These are phyloP conservation scores for Argentina anserina DNA, from an alignment of 306 rosid genomes.

Conservation along the genomic window DNA sequence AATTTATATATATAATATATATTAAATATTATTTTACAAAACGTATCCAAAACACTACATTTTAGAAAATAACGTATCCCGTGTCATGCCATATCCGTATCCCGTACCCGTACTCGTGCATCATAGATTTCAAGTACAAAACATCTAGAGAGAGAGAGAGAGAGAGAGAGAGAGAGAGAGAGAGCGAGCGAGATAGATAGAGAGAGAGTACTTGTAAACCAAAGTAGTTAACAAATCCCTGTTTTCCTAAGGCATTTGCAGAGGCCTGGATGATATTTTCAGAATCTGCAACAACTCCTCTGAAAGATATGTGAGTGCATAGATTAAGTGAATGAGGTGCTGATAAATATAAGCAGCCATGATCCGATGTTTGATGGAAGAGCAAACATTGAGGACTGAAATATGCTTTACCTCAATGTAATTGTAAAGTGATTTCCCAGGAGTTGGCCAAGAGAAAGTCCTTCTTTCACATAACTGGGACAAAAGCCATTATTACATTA, in stretches of 20 bases:
- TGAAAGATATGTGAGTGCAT: conserved; percentile 40
- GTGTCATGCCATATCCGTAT: no score
- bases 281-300: conserved; percentile 93
- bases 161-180: no score
- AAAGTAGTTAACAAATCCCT: conserved; percentile 90
- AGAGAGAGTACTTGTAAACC: conserved; percentile 82
- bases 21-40: no score
- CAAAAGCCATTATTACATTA: conserved; percentile 31
- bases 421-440: conserved; percentile 81
- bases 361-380: not conserved
- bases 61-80: no score
- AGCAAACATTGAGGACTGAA: conserved; percentile 20
- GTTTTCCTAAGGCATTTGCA: conserved; percentile 72
- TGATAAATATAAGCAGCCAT: not conserved
- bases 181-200: no score
- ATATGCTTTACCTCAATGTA: conserved; percentile 64
- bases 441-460: conserved; percentile 92
- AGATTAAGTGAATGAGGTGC: not conserved
- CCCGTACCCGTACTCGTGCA: no score
- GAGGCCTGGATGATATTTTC: conserved; percentile 76
- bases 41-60: no score
- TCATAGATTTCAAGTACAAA: no score
- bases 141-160: no score
- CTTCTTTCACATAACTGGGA: conserved; percentile 74
- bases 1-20: no score